Base-by-base conservation (phyloP, 345 rosid genomes). In the Mallotus nudiflorus region DNA sequence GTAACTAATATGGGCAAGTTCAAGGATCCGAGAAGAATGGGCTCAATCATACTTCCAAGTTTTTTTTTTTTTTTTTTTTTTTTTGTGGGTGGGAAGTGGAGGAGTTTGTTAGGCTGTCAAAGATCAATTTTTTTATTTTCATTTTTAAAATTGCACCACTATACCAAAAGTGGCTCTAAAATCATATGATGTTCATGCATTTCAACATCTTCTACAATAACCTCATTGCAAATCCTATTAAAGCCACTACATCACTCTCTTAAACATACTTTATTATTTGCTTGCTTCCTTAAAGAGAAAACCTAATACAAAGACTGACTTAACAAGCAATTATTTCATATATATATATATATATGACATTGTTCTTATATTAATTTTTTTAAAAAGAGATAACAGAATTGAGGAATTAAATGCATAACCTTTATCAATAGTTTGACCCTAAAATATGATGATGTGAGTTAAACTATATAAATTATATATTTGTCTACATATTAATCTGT, bases 1-100 rank as follows among this genome's bases (percentile, higher is more conserved):
- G 65, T 53, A 80, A 68, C 69, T 77, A 56, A 84, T 75, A 77
- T 81, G 92, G 89, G 85, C 89, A 86, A 81, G 85, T 91, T 89
- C 91, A 89, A 85, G 79, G 86, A 85, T 80, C 78, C 72, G 55
- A 70, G 16, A 22, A 33, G 3, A 52, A 63, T 61, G 72, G 65
- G 65, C 65, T 58, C 73, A 31, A n/a, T 69, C n/a, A 33, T 18
- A 57, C 9, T 11, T n/a, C 61, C 68, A 37, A 22, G 9, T 40
- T 11, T 44, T 55, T 4, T 40, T 11, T 44, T 55, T 33, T n/a
- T n/a, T n/a, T n/a, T n/a, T n/a, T n/a, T n/a, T n/a, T n/a, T n/a
- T n/a, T n/a, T n/a, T n/a, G n/a, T n/a, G n/a, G n/a, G n/a, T n/a
- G 61, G 71, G 65, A 66, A 66, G 45, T 72, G 75, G 75, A 64